phyloP scores from a whole-genome alignment of 2,329 filamentous ascomycete genomes.

The Thielaviopsis populi region DNA sequence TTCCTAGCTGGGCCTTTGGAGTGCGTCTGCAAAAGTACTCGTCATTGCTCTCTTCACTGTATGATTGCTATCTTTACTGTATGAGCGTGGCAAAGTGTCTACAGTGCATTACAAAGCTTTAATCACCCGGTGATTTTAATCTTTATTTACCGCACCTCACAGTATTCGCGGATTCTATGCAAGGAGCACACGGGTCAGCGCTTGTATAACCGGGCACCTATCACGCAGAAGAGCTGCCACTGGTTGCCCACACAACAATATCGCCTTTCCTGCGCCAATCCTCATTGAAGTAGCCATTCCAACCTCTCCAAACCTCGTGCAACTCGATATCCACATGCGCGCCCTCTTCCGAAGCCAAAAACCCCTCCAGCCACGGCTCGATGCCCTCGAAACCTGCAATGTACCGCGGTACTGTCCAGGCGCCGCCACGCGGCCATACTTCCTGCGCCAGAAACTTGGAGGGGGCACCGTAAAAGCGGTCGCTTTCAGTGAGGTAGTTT shows the following conservation, averaged over 20 bases:
- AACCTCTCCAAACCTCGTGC: slow-evolving; percentile 38
- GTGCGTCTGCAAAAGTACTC: background rate
- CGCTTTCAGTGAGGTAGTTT: slow-evolving; percentile 73
- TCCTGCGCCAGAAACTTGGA: slow-evolving; percentile 38
- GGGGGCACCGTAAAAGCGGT: slow-evolving; percentile 66
- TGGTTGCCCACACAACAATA: slow-evolving; percentile 43
- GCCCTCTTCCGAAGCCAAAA: slow-evolving; percentile 29
- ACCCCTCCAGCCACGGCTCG: slow-evolving; percentile 32
- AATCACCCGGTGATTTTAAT: background rate
- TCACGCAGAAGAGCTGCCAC: background rate
- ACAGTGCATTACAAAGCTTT: background rate
- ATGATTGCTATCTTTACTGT: no score
- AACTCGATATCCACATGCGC: slow-evolving; percentile 28
- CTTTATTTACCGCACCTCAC: background rate
- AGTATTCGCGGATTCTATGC: background rate
- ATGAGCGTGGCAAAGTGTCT: background rate
- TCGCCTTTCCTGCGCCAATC: slow-evolving; percentile 41
- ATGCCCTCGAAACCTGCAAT: slow-evolving; percentile 48
- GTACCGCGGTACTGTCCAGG: slow-evolving; percentile 34
- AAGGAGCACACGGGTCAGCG: background rate
- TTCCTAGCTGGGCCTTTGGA: background rate
- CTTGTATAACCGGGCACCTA: background rate
- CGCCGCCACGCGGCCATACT: slow-evolving; percentile 29
- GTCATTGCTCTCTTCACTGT: background rate
- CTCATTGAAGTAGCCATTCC: slow-evolving; percentile 49